These are phyloP conservation scores for Hura crepitans DNA, from an alignment of 441 rosid species.

Conservation along the genomic window DNA sequence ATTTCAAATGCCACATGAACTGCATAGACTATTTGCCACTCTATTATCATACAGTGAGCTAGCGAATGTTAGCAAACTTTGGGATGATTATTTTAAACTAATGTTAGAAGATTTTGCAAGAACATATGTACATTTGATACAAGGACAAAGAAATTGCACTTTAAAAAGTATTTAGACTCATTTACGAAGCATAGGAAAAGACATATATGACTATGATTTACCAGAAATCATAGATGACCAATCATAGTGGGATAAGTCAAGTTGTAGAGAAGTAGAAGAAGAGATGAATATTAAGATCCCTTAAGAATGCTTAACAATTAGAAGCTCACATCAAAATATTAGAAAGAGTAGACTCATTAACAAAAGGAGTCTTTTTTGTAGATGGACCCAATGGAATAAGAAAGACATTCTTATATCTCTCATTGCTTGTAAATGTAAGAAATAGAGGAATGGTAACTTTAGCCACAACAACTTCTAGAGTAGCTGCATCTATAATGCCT, in stretches of 20 bases:
- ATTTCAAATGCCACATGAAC: not conserved
- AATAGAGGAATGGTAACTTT: not conserved
- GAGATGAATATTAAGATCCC: too few relatives aligned
- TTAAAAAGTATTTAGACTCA: not conserved
- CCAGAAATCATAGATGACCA: not conserved
- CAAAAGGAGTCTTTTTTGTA: not conserved
- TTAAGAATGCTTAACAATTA: not conserved
- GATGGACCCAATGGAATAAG: not conserved
- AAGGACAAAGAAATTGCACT: not conserved
- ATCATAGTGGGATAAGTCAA: too few relatives aligned
- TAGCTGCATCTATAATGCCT: not conserved
- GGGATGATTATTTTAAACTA: not conserved
- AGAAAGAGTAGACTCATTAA: not conserved
- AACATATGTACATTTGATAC: not conserved
- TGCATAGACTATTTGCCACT: not conserved
- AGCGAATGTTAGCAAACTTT: not conserved
- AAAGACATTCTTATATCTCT: not conserved
- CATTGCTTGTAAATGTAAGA: not conserved
- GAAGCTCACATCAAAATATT: not conserved
- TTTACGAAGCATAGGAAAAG: not conserved
- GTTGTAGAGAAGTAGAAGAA: too few relatives aligned
- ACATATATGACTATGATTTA: not conserved
- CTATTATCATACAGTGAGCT: not conserved
- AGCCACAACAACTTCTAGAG: not conserved
- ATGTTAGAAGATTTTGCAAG: not conserved